Conservation (phyloP, 2,329 filamentous ascomycete genomes). For the Sarocladiaceae sp. region DNA sequence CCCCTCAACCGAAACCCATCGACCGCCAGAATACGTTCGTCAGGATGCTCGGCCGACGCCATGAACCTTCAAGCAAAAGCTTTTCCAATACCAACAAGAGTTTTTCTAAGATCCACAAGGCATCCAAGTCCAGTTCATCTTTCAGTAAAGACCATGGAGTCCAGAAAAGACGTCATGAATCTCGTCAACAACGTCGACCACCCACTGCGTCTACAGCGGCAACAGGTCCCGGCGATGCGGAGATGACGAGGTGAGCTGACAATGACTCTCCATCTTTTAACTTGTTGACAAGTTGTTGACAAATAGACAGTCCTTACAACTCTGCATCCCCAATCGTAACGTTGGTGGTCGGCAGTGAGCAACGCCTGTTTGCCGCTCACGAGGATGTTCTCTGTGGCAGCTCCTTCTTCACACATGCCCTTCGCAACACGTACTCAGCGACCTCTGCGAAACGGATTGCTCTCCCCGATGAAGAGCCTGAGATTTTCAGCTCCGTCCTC, state of each 20-base stretch:
- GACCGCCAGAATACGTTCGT: neutral
- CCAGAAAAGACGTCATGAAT: slow-evolving; percentile 48
- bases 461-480: slow-evolving; percentile 78
- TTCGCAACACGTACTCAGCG: slow-evolving; percentile 29
- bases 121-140: slow-evolving; percentile 44
- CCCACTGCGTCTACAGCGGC: slow-evolving; percentile 37
- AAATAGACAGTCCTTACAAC: neutral
- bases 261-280: neutral
- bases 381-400: slow-evolving; percentile 76
- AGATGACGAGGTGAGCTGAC: slow-evolving; percentile 37
- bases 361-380: slow-evolving; percentile 85
- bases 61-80: slow-evolving; percentile 41
- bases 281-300: neutral
- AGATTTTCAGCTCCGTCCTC: slow-evolving; percentile 83
- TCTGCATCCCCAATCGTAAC: slow-evolving; percentile 66
- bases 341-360: slow-evolving; percentile 70
- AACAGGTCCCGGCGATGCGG: slow-evolving; percentile 28
- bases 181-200: slow-evolving; percentile 38
- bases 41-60: slow-evolving; percentile 43
- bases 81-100: slow-evolving; percentile 47
- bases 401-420: slow-evolving; percentile 59
- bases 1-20: too few species aligned
- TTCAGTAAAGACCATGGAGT: slow-evolving; percentile 50
- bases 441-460: slow-evolving; percentile 59
- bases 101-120: slow-evolving; percentile 46